Conservation (phyloP, 768 basidiomycete genomes). For the Lentinula sp. region DNA sequence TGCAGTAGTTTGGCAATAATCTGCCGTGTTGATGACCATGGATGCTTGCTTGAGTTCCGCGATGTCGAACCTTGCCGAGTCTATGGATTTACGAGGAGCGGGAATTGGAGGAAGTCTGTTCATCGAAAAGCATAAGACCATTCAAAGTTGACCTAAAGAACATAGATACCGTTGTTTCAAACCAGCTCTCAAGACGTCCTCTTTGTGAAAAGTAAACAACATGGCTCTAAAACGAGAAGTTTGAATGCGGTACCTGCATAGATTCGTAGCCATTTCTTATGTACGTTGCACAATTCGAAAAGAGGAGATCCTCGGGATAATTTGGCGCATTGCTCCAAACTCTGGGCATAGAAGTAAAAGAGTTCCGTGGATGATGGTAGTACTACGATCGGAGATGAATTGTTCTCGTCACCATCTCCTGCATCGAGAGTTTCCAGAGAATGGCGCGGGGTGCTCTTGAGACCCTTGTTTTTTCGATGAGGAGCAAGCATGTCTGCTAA, state of each 20-base stretch:
- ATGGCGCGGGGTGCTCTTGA: constrained; percentile 44
- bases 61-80: constrained; percentile 65
- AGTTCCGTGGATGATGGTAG: constrained; percentile 93
- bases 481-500: constrained; percentile 86
- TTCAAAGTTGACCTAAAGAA: background rate
- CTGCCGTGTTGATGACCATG: constrained; percentile 92
- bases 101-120: background rate
- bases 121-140: background rate
- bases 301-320: constrained; percentile 81
- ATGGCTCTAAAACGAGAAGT: background rate
- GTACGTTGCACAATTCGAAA: constrained; percentile 73
- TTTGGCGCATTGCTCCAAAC: constrained; percentile 89
- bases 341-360: constrained; percentile 96
- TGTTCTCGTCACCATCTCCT: constrained; percentile 34
- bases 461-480: constrained; percentile 50
- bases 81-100: constrained; percentile 62
- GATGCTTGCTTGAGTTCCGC: constrained; percentile 77
- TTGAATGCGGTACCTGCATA: constrained; percentile 67
- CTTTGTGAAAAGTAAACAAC: constrained; percentile 29
- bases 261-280: constrained; percentile 90
- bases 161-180: constrained; percentile 55
- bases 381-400: constrained; percentile 48
- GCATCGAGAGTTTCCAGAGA: constrained; percentile 57
- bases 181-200: constrained; percentile 77
- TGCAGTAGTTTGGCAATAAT: constrained; percentile 93